Evolutionary conservation across 345 rosid species (phyloP), one percentile per base, ranked within the genome.

Genomic region (Laguncularia racemosa): DNA sequence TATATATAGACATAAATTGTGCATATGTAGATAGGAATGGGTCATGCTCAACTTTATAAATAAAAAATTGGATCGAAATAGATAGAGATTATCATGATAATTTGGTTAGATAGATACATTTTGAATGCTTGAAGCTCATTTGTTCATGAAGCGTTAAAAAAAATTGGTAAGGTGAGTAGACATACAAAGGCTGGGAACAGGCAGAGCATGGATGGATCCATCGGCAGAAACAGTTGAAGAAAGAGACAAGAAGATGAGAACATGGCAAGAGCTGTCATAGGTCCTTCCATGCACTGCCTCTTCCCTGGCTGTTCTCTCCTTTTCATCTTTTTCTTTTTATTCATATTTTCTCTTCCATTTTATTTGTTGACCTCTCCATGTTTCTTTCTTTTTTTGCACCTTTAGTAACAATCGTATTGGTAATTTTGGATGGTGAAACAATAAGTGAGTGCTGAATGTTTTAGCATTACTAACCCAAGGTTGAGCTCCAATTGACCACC

Each of bases 211-310:
- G 62, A 53, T 59, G 66, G 71, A 67, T 58, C 62, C 48, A 56
- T 33, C 43, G 74, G 73, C 73, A 48, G 62, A 68, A 67, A 51
- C 78, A 49, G 91, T 85, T 86, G 80, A 78, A 67, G 74, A 78
- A 53, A 74, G 83, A 76, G 87, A 76, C 91, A 88, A 81, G 70
- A 87, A 84, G 78, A 79, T 68, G 77, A 79, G 64, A 68, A 51
- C 71, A 33, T 33, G 7, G 6, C 40, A 33, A 33, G 40, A 33
- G 9, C 40, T 33, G 84, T 76, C 79, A 71, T 67, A 73, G 71
- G 74, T 76, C 84, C 67, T 53, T 76, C 85, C 90, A 67, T 89
- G 96, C 93, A 85, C 96, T 89, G 96, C 93, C 96, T 89, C 96
- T 89, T 89, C 96, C 87, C 91, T 88, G 91, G 96, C 89, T 51